Percentiles rank a stretch among this genome's conserved stretches.
These are phyloP conservation scores for Pseudoturritis turrita DNA, from an alignment of 345 rosid genomes.

Conservation along the genomic window DNA sequence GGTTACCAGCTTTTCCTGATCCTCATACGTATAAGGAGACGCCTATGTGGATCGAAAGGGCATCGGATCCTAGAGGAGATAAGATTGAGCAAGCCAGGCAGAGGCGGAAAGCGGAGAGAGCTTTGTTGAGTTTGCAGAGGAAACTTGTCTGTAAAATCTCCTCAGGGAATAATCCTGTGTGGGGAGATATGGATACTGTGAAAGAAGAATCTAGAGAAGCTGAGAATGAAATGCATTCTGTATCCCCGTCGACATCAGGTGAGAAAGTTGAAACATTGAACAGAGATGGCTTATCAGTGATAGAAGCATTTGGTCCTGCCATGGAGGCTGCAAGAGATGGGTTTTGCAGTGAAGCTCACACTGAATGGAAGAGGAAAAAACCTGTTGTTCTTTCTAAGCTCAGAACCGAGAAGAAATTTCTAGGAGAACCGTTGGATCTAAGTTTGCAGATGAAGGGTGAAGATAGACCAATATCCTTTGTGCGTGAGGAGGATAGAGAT, in stretches of 20 bases:
- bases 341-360: constrained; percentile 36
- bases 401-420: constrained; percentile 58
- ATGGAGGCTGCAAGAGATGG: constrained; percentile 61
- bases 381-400: constrained; percentile 53
- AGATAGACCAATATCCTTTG: constrained; percentile 38
- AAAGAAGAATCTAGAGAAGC: constrained; percentile 27
- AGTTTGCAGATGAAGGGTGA: constrained; percentile 51
- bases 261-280: constrained; percentile 43
- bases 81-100: constrained; percentile 90
- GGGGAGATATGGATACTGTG: constrained; percentile 27
- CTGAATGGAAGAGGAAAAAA: constrained; percentile 46
- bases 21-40: constrained; percentile 80
- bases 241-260: constrained; percentile 41
- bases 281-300: constrained; percentile 42
- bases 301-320: constrained; percentile 82
- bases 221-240: constrained; percentile 33
- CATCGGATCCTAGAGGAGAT: constrained; percentile 64
- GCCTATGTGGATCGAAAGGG: constrained; percentile 84
- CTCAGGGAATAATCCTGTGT: constrained; percentile 38
- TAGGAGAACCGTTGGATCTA: constrained; percentile 58
- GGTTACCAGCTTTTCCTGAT: constrained; percentile 98
- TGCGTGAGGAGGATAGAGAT: constrained; percentile 83
- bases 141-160: constrained; percentile 54
- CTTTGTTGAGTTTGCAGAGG: constrained; percentile 84
- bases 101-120: constrained; percentile 85